phyloP scores from a whole-genome alignment of 2,329 filamentous ascomycete genomes.

The Venturia nashicola region DNA sequence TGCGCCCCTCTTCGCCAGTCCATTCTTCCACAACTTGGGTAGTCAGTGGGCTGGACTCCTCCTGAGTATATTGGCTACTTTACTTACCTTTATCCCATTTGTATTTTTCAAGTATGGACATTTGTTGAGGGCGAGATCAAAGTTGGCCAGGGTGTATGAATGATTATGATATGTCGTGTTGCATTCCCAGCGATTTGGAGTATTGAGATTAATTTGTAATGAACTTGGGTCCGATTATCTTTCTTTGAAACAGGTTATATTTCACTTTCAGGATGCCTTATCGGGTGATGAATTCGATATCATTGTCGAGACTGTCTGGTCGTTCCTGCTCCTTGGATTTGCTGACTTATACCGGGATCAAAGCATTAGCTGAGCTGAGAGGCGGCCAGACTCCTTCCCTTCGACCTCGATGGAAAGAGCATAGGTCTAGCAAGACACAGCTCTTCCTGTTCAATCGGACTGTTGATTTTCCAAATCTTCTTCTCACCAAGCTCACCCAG shows the following conservation, averaged over 20 bases:
- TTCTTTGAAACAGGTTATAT: background rate
- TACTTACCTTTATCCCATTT: constrained; percentile 30
- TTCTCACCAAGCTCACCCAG: background rate
- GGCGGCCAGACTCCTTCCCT: too few relatives aligned
- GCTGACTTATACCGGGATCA: background rate
- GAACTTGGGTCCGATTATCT: background rate
- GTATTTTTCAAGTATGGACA: constrained; percentile 32
- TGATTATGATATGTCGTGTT: background rate
- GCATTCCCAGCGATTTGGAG: background rate
- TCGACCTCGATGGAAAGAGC: background rate
- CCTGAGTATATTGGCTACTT: constrained; percentile 33
- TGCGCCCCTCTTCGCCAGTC: constrained; percentile 38
- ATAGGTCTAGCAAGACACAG: background rate
- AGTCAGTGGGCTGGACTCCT: constrained; percentile 41
- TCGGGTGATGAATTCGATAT: background rate
- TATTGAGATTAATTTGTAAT: background rate
- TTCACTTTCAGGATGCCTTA: too few relatives aligned
- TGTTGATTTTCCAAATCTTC: background rate
- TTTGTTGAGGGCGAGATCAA: constrained; percentile 25
- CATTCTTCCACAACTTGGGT: constrained; percentile 42
- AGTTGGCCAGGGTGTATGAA: constrained; percentile 24
- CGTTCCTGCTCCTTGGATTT: background rate
- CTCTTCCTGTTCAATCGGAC: background rate
- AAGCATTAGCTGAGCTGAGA: too few relatives aligned
- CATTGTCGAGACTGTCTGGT: background rate